Conservation (phyloP, 371 early-diverging fungal species). For the Actinomortierella ambigua region DNA sequence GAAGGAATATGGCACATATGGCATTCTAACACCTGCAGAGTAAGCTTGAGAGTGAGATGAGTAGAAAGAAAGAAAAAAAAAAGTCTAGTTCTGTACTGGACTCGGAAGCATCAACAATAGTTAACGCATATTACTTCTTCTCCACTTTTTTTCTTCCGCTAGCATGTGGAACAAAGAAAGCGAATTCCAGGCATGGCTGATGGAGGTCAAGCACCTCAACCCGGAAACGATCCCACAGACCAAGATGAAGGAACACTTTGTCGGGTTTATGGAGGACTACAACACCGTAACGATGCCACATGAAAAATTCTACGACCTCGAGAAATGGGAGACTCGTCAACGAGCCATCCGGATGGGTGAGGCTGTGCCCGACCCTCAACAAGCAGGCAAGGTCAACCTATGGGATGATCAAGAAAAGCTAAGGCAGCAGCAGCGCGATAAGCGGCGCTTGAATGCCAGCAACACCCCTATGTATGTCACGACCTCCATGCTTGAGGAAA, state of each 20-base stretch:
- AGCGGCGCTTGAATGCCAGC: slow-evolving; percentile 20
- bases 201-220: slow-evolving; percentile 69
- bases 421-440: slow-evolving; percentile 34
- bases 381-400: slow-evolving; percentile 18
- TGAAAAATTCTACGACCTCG: slow-evolving; percentile 58
- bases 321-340: slow-evolving; percentile 65
- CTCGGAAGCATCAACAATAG: no score
- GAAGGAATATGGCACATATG: slow-evolving; percentile 32
- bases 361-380: slow-evolving; percentile 15
- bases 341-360: slow-evolving; percentile 63
- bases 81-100: no score
- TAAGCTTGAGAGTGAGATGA: no score
- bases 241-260: slow-evolving; percentile 66
- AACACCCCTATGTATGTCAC: slow-evolving; percentile 49
- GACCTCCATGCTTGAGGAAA: slow-evolving; percentile 63
- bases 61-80: no score
- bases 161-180: slow-evolving; percentile 50
- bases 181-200: slow-evolving; percentile 78
- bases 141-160: slow-evolving; percentile 1
- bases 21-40: slow-evolving; percentile 39
- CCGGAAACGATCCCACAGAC: slow-evolving; percentile 59
- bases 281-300: slow-evolving; percentile 81
- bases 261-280: slow-evolving; percentile 79
- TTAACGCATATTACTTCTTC: neutral
- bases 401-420: slow-evolving; percentile 57